Conservation (phyloP, 2,329 filamentous ascomycete genomes). For the Colletotrichum sojae region DNA sequence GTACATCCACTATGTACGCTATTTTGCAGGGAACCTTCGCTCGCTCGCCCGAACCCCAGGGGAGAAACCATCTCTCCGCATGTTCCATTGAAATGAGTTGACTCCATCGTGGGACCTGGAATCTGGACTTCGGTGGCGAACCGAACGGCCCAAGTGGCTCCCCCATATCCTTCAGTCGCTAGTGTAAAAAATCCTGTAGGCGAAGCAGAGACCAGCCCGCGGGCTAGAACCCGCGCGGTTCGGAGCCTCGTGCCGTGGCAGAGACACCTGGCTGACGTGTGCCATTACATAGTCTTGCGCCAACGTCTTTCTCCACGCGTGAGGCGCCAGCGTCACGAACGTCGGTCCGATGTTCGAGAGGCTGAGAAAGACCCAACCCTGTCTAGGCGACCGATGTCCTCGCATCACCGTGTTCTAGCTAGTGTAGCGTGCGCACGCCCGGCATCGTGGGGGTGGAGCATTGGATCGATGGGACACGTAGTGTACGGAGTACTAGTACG, state of each 20-base stretch:
- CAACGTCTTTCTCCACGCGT: slow-evolving; percentile 13
- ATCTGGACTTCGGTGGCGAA: neutral
- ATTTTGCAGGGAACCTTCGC: neutral
- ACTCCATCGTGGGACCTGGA: neutral
- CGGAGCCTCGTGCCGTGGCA: neutral
- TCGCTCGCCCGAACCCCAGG: neutral
- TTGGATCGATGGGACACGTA: neutral
- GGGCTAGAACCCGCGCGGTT: neutral
- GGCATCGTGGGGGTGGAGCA: neutral
- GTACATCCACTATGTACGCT: no score
- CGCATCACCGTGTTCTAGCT: neutral
- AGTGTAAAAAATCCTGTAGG: no score
- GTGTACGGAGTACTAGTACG: neutral
- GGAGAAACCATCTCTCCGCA: neutral
- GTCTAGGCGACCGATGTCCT: neutral
- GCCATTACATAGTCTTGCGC: neutral
- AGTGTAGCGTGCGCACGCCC: neutral
- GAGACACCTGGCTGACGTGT: slow-evolving; percentile 1
- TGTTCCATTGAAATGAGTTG: neutral
- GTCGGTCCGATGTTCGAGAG: slow-evolving; percentile 22
- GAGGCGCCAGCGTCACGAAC: neutral
- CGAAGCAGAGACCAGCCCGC: no score
- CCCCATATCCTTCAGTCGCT: neutral
- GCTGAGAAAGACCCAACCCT: neutral
- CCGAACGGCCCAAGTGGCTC: neutral